Base-by-base conservation (phyloP, 2,329 filamentous ascomycete species). In the Fusarium keratoplasticum region DNA sequence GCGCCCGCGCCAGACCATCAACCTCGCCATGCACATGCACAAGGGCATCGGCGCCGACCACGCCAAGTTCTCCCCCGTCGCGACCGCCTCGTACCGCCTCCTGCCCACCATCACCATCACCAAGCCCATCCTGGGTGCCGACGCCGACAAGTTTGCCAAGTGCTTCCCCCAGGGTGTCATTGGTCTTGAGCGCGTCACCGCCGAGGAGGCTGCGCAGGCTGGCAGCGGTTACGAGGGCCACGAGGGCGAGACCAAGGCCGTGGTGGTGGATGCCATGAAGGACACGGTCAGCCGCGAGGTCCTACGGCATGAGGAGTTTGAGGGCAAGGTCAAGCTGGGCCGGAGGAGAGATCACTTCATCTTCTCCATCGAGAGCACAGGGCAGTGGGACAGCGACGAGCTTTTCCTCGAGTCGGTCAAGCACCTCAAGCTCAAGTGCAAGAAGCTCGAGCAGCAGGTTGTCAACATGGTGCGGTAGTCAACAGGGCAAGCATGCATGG, bases 201-300 rank as follows among this genome's bases (percentile, higher is more conserved):
- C 86, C 35, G 85, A 89, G 74, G 94, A 97, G 78, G 91, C 91
- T 3, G 83, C 85, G 14, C 82, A 85, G 67, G 80, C 86, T 55
- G 89, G 89, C 22, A 90, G 88, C 78, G 92, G 89, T 29, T 94
- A 95, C 76, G 90, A 93, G 80, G 93, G 91, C 67, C 90, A 93
- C 77, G 90, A 91, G 66, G 95, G 95, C 61, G 92, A 98, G 85
- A 84, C 89, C 78, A 97, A 97, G 86, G 96, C 96, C 0, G 95
- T 98, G 0, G 96, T 99, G 2, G 86, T 87, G 72, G 92, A 98
- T 82, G 87, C 96, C 2, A 97, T 98, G 91, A 94, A 93, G 80
- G 97, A 99, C 82, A 98, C 96, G 0, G 96, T 99, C 71, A 97
- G 94, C 83, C 90, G 96, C 76, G 97, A 99, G 85, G 96, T 93